Evolutionary conservation across 2,329 filamentous ascomycete genomes (phyloP), one percentile per base, ranked within the genome.

Genomic region (Lanzia echinophila): DNA sequence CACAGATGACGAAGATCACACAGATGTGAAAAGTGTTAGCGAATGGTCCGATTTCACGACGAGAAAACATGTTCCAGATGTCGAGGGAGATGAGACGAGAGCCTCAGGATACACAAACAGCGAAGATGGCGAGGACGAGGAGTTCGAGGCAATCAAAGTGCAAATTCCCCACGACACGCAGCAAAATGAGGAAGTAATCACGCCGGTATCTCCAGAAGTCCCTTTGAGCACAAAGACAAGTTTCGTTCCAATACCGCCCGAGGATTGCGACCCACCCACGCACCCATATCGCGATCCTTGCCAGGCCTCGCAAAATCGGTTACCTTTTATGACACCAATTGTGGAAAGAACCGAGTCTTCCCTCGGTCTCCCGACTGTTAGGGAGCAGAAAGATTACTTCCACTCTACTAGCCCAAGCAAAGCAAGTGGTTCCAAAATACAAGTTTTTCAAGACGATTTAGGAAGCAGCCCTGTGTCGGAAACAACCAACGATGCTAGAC

Each of bases 311-410:
- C 95, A 96, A 65, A 96, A 91, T 70, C 86, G 91, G 52, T 76
- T 97, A 10, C 94, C 92, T 3, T 99, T 97, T 69, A 97, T 99
- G 94, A 99, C 94, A 0, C 94, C 94, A 1, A 99, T 99, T 61
- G 92, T 94, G 1, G 94, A 99, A 70, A 85, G 90, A 63, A 99
- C 94, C 0, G 94, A 99, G 70, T 87, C 85, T 11, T 96, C 91
- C 0, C 73, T 97, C 5, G 86, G 86, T 34, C 72, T 86, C 41
- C 79, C 81, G 4, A 83, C 80, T 28, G 77, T 81, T 50, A 71
- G 76, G 60, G 67, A 75, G 52, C 75, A 75, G 62, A 79, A 80
- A 68, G 78, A 79, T 60, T 79, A 79, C 69, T 74, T 83, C 64
- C 78, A 77, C 50, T 78, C 82, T 47, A 95, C 90, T 4, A 53